Evolutionary conservation across 352 stramenopile species (phyloP).

Genomic region (Pythium utonaiense): DNA sequence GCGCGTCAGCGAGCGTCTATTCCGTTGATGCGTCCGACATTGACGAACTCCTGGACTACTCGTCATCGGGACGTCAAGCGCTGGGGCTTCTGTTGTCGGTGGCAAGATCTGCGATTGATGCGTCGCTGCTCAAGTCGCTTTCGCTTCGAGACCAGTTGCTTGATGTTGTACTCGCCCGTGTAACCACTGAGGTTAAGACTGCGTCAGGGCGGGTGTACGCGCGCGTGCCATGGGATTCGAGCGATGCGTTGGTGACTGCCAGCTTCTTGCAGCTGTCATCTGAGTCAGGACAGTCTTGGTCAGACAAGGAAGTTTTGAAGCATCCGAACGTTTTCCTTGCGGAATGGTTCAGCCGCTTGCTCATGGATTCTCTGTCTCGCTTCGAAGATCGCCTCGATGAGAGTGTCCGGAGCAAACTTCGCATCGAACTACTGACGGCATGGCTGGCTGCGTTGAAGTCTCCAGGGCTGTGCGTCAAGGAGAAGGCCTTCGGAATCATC

Average conservation of each 20-base stretch:
- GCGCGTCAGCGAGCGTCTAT: conserved; percentile 8
- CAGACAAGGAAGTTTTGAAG: conserved; percentile 74
- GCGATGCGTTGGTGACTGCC: conserved; percentile 60
- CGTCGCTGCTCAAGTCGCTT: conserved; percentile 7
- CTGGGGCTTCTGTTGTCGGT: conserved; percentile 15
- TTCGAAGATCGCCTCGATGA: conserved; percentile 41
- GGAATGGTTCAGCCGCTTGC: conserved; percentile 77
- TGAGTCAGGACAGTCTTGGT: conserved; percentile 67
- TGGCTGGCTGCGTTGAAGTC: conserved; percentile 84
- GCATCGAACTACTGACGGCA: conserved; percentile 66
- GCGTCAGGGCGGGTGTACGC: conserved; percentile 78
- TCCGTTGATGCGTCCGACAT: conserved; percentile 21
- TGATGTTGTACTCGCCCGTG: conserved; percentile 49
- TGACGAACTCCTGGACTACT: conserved; percentile 20
- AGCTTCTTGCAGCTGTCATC: conserved; percentile 71
- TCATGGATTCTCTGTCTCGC: conserved; percentile 55
- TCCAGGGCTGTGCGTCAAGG: conserved; percentile 83
- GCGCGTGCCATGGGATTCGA: conserved; percentile 79
- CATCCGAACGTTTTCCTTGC: conserved; percentile 86
- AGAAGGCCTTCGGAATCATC: conserved; percentile 76
- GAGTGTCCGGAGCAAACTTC: conserved; percentile 44
- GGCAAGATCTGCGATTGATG: conserved; percentile 24
- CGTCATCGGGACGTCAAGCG: conserved; percentile 16
- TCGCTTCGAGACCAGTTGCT: conserved; percentile 29
- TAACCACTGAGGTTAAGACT: conserved; percentile 58